Conservation (phyloP, 768 basidiomycete genomes). For the Austroboletus eburneus region DNA sequence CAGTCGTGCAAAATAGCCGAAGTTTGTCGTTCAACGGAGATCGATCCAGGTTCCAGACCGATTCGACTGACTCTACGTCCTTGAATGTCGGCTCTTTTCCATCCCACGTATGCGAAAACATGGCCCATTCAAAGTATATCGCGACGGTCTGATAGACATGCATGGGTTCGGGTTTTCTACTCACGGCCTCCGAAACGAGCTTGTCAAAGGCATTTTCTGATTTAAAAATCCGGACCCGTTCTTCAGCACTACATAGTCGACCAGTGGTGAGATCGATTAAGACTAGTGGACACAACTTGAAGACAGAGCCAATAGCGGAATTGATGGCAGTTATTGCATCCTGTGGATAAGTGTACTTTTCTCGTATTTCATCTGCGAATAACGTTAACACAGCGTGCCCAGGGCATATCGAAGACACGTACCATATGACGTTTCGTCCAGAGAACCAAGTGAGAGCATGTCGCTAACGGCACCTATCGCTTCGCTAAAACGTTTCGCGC, state of each 20-base stretch:
- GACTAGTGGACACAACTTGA: background rate
- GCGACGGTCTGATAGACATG: background rate
- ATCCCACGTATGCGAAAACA: slow-evolving; percentile 3
- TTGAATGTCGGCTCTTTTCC: background rate
- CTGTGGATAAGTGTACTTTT: background rate
- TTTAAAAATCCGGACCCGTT: slow-evolving; percentile 1
- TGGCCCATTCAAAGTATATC: background rate
- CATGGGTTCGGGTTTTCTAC: background rate
- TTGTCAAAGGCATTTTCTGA: background rate
- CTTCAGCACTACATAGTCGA: background rate
- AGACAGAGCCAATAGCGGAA: background rate
- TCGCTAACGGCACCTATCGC: background rate
- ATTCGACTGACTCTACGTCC: background rate
- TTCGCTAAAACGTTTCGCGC: background rate
- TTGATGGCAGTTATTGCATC: background rate
- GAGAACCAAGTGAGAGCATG: slow-evolving; percentile 1
- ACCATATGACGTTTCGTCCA: background rate
- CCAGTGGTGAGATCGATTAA: background rate
- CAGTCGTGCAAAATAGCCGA: background rate
- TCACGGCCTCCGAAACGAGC: background rate
- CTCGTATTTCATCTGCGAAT: background rate
- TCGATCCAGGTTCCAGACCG: background rate
- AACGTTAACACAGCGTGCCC: background rate
- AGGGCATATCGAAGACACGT: background rate
- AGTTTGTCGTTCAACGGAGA: background rate